These are phyloP conservation scores for Cytidiella melzeri DNA, from an alignment of 768 basidiomycete genomes.

Conservation along the genomic window DNA sequence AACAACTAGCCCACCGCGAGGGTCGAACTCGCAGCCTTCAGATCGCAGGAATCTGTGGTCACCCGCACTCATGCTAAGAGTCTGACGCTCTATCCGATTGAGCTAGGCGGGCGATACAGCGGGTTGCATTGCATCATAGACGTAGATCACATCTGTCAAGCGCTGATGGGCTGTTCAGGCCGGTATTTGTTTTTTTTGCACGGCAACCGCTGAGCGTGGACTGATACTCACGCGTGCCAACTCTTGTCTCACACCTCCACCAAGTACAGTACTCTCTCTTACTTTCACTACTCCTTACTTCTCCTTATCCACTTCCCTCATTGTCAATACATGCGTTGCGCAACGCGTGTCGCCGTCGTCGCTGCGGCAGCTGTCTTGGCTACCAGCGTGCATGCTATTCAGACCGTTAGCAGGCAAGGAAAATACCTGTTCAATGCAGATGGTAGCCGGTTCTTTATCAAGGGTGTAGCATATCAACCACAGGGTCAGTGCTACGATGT, in stretches of 20 bases:
- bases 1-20: slow-evolving; percentile 49
- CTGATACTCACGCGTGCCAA: background rate
- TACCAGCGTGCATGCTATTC: slow-evolving; percentile 58
- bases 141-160: background rate
- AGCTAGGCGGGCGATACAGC: slow-evolving; percentile 43
- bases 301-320: slow-evolving; percentile 8
- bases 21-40: slow-evolving; percentile 62
- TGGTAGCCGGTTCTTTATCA: slow-evolving; percentile 82
- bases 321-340: slow-evolving; percentile 22
- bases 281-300: slow-evolving; percentile 5
- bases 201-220: background rate
- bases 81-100: slow-evolving; percentile 59
- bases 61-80: slow-evolving; percentile 35
- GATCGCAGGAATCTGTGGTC: slow-evolving; percentile 24
- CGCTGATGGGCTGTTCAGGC: background rate
- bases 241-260: background rate
- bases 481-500: slow-evolving; percentile 46
- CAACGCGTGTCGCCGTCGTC: slow-evolving; percentile 26
- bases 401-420: slow-evolving; percentile 61
- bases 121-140: background rate
- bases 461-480: slow-evolving; percentile 79
- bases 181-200: background rate
- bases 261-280: background rate
- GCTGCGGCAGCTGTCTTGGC: slow-evolving; percentile 34
- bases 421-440: slow-evolving; percentile 76